Base-by-base conservation (phyloP, 305 asterid genomes). In the Fraxinus albicans region DNA sequence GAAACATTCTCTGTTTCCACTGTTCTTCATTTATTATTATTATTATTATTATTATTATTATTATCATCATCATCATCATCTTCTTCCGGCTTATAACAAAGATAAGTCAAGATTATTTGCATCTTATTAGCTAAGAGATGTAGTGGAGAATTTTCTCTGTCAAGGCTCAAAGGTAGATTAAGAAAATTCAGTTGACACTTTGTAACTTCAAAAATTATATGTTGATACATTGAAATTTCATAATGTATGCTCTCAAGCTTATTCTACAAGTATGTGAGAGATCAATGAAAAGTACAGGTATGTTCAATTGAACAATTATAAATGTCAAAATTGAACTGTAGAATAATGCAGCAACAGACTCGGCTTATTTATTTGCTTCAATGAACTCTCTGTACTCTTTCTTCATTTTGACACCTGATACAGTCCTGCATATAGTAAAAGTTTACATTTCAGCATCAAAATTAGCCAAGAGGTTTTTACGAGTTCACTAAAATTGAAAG, bases 371-470 rank as follows among this genome's bases (percentile, higher is more conserved):
- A 69, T 88, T 90, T 72, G 91, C 87, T 78, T 83, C 87, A 7
- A 90, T 87, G 80, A 90, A 83, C 73, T 92, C 97, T 84, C 91
- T 90, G 91, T 95, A 94, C 90, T 88, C 91, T 81, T 87, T 88
- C 90, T 90, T 90, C 93, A 90, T 90, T 85, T 95, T 95, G 80
- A 95, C 99, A 73, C 99, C 99, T 0, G 97, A 83, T 23, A 94
- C 87, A 42, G 93, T 95, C 93, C 99, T 95, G 96, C 91, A 88
- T 73, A 34, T 15, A 0, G 63, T 86, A 83, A 72, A 78, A 23
- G 76, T 69, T 69, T 29, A 69, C 19, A 29, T 69, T n/a, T 69
- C 75, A 69, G 75, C 38, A 10, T 29, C 75, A 29, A 29, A 69
- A 27, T 69, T 69, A 10, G 34, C 38, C 21, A 55, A 55, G 67